Conservation (phyloP, 129 eudicot genomes). For the Tagetes erecta region DNA sequence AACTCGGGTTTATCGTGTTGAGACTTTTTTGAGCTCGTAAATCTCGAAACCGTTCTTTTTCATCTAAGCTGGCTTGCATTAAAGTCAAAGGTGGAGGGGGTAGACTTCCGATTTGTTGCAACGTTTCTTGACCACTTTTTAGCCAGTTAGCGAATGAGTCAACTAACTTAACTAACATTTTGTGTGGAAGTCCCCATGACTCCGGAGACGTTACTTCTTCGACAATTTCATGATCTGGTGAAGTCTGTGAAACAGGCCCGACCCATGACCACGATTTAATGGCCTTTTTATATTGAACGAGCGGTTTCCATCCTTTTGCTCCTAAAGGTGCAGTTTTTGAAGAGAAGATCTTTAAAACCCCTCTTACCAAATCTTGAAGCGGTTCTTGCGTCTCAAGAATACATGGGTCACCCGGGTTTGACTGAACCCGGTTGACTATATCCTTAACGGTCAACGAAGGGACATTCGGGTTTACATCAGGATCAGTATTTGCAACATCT, state of each 20-base stretch:
- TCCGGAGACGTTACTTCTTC: conserved; percentile 95
- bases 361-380: conserved; percentile 86
- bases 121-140: conserved; percentile 92
- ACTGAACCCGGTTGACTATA: conserved; percentile 80
- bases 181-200: conserved; percentile 91
- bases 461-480: conserved; percentile 41
- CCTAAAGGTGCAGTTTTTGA: conserved; percentile 94
- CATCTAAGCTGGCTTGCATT: conserved; percentile 74
- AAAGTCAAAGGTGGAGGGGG: conserved; percentile 78
- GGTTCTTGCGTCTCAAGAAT: conserved; percentile 98
- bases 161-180: conserved; percentile 90
- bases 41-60: conserved; percentile 91
- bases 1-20: conserved; percentile 75
- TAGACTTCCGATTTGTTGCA: conserved; percentile 89
- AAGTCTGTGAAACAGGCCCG: conserved; percentile 57
- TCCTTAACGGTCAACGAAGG: conserved; percentile 74
- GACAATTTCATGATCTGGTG: conserved; percentile 52
- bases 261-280: conserved; percentile 87
- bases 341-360: conserved; percentile 78
- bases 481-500: conserved; percentile 35
- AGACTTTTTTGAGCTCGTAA: conserved; percentile 92
- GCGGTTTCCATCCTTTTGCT: conserved; percentile 96
- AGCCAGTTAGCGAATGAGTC: conserved; percentile 98
- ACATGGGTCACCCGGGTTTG: conserved; percentile 95
- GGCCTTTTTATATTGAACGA: conserved; percentile 64